Conservation (phyloP, 768 basidiomycete genomes). For the Mycena olivaceomarginata region DNA sequence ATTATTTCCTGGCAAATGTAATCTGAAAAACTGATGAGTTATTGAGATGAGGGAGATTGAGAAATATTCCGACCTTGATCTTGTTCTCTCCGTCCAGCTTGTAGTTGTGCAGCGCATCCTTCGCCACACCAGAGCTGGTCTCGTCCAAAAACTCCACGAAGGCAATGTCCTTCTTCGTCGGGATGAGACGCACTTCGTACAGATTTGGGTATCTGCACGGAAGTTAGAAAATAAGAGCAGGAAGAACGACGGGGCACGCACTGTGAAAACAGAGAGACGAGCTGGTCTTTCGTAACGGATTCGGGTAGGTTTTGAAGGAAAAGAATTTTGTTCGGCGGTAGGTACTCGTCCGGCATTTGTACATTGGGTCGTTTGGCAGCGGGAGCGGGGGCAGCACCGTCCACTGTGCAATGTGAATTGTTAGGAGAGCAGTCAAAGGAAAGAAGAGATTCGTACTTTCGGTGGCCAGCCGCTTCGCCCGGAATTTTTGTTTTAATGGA, state of each 20-base stretch:
- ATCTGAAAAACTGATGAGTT: conserved; percentile 63
- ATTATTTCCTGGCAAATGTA: conserved; percentile 84
- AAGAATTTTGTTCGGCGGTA: conserved; percentile 99
- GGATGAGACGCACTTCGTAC: conserved; percentile 98
- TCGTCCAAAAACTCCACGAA: conserved; percentile 99
- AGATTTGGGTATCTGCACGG: conserved; percentile 87
- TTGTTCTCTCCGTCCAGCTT: conserved; percentile 98
- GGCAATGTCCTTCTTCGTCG: conserved; percentile 97
- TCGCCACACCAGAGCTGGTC: conserved; percentile 90
- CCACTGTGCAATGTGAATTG: conserved; percentile 65
- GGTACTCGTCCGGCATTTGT: conserved; percentile 99
- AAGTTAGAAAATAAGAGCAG: background rate
- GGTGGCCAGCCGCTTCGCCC: conserved; percentile 86
- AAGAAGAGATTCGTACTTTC: conserved; percentile 74
- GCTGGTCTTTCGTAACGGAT: conserved; percentile 93
- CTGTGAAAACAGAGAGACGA: conserved; percentile 94
- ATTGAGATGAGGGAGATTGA: background rate
- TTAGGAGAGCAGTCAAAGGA: conserved; percentile 31
- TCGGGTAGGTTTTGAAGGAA: conserved; percentile 99
- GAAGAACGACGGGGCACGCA: conserved; percentile 60
- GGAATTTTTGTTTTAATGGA: conserved; percentile 91
- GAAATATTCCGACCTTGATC: conserved; percentile 84
- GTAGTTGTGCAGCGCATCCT: conserved; percentile 98
- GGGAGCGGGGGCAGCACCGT: conserved; percentile 79
- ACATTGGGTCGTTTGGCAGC: conserved; percentile 88